Base-by-base conservation (phyloP, 768 basidiomycete genomes). In the Trametes coccinea region DNA sequence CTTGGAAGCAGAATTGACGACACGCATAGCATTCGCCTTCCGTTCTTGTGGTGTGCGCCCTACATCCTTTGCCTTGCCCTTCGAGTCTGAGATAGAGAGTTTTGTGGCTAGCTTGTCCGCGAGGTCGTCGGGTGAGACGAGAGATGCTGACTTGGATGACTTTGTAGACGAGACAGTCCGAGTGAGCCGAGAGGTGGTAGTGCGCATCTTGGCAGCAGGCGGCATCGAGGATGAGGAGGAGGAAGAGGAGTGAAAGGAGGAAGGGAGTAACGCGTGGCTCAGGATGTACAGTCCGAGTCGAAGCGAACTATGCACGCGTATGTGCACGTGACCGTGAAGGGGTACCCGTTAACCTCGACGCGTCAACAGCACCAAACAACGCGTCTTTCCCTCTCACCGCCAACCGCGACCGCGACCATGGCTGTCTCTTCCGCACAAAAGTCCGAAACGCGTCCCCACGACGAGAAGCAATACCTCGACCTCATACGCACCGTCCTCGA, bases 381-480 rank as follows among this genome's bases (percentile, higher is more conserved):
- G 61, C 61, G 61, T 52, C 46, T 54, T 31, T 34, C 41, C 40
- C 31, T 14, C 50, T 9, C 17, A 51, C 48, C 57, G 22, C 22
- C 22, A 22, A 22, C 22, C 22, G 22, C 22, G 22, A 22, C 22
- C 22, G 41, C 57, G 31, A 43, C 41, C 41, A 59, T 59, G 57
- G 40, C 51, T 44, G 45, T 48, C 50, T 16, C 55, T 8, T 17
- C 60, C 33, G 31, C 7, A 2, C 43, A 16, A 5, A 10, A 37
- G 52, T 44, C 51, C 51, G 29, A 22, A 39, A 49, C 56, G 33
- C 49, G 57, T 43, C 56, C 48, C 51, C 91, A 93, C 75, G 94
- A 97, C 68, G 96, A 99, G 74, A 69, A 84, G 46, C 95, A 98
- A 73, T 98, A 99, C 72, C 85, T 97, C 44, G 73, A 82, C 59